Evolutionary conservation across 164 flowering plant genomes (phyloP).

Genomic region (Sedum album): DNA sequence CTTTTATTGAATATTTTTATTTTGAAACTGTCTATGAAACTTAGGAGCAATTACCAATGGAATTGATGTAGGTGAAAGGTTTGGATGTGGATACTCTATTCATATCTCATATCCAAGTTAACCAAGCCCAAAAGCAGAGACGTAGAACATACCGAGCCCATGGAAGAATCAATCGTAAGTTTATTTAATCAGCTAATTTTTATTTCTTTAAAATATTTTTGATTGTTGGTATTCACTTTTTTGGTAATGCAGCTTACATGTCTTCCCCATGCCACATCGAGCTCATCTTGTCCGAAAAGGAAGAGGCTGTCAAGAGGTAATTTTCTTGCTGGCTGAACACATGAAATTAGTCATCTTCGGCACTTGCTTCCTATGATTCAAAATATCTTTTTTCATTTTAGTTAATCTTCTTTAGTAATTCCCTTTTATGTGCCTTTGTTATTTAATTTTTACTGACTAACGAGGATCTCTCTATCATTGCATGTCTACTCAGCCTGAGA

Average conservation of each 20-base stretch:
- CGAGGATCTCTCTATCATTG: too few species aligned
- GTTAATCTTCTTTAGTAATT: background rate
- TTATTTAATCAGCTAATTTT: background rate
- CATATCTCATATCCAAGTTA: slow-evolving; percentile 77
- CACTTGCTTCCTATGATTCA: too few species aligned
- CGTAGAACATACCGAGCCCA: slow-evolving; percentile 91
- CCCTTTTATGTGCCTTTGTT: too few species aligned
- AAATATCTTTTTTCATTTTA: too few species aligned
- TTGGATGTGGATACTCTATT: slow-evolving; percentile 72
- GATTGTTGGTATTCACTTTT: background rate
- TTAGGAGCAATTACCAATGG: background rate
- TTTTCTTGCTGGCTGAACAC: background rate
- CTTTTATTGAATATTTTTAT: background rate
- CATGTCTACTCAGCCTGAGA: slow-evolving; percentile 11
- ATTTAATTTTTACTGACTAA: background rate
- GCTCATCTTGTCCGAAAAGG: slow-evolving; percentile 79
- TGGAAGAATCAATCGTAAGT: slow-evolving; percentile 82
- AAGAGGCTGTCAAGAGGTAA: slow-evolving; percentile 86
- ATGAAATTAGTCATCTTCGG: too few species aligned
- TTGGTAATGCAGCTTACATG: slow-evolving; percentile 63
- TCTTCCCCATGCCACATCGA: slow-evolving; percentile 93
- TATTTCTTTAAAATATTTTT: background rate
- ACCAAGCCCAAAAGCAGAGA: slow-evolving; percentile 84
- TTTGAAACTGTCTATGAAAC: background rate
- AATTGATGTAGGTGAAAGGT: slow-evolving; percentile 53